Conservation (phyloP, 2,329 filamentous ascomycete genomes). For the Botryotinia calthae region DNA sequence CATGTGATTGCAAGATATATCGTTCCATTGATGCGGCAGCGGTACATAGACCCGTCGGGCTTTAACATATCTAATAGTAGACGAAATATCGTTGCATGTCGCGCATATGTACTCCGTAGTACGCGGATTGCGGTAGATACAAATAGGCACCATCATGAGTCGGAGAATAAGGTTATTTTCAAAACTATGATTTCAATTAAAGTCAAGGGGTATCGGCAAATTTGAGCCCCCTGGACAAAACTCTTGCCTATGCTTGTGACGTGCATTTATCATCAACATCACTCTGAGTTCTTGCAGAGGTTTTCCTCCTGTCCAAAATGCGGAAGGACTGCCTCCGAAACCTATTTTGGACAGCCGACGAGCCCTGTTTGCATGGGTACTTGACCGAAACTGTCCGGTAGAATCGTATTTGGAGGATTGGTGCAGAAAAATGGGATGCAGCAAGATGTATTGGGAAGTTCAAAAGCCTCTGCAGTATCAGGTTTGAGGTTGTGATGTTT, state of each 20-base stretch:
- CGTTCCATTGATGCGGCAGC: not conserved
- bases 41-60: not conserved
- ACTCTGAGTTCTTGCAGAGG: not conserved
- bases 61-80: not conserved
- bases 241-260: not conserved
- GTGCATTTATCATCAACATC: not conserved
- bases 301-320: not conserved
- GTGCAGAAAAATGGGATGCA: not conserved
- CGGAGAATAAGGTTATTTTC: not conserved
- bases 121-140: not conserved
- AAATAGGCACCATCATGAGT: not conserved
- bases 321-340: constrained; percentile 9
- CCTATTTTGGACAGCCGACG: not conserved
- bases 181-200: not conserved
- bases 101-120: not conserved
- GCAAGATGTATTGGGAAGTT: not conserved
- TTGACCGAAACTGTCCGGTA: not conserved
- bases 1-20: not conserved
- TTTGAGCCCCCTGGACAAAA: not conserved
- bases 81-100: not conserved
- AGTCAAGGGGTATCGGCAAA: not conserved
- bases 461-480: not conserved
- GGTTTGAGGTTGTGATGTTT: not conserved
- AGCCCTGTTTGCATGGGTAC: not conserved
- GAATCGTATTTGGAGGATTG: not conserved